These are phyloP conservation scores for Paramecium octaurelia DNA, from an alignment of 73 alveolate species.

Conservation along the genomic window DNA sequence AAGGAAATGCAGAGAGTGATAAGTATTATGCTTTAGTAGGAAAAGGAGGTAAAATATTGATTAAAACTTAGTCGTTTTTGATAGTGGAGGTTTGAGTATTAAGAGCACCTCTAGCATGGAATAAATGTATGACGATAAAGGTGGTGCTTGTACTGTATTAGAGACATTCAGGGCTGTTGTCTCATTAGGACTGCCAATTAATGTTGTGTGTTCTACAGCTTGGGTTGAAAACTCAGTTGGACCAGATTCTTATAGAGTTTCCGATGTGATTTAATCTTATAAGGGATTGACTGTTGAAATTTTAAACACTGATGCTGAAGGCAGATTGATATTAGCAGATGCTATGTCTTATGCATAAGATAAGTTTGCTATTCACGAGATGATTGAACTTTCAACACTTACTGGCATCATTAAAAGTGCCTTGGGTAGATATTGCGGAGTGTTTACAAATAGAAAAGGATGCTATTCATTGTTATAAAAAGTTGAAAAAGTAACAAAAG, in stretches of 20 bases:
- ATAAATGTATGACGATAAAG: constrained; percentile 79
- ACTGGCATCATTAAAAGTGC: constrained; percentile 79
- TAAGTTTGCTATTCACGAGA: constrained; percentile 60
- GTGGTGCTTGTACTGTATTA: constrained; percentile 77
- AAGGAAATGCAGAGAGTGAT: background rate
- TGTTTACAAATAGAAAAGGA: constrained; percentile 72
- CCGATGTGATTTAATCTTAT: constrained; percentile 69
- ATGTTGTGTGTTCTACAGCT: constrained; percentile 75
- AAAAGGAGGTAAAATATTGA: background rate
- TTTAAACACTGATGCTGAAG: constrained; percentile 87
- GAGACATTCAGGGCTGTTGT: constrained; percentile 78
- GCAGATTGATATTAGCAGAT: constrained; percentile 84
- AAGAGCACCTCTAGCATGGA: constrained; percentile 56
- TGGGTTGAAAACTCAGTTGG: constrained; percentile 77
- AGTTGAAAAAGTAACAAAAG: constrained; percentile 66
- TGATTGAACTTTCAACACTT: constrained; percentile 78
- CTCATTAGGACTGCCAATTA: constrained; percentile 32
- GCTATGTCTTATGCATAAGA: constrained; percentile 70
- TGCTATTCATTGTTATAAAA: constrained; percentile 38
- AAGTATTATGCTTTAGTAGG: constrained; percentile 8
- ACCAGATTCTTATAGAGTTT: constrained; percentile 63
- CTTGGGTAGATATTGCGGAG: constrained; percentile 74
- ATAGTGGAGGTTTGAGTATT: constrained; percentile 1
- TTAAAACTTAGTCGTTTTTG: background rate
- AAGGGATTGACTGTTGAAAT: constrained; percentile 81